Base-by-base conservation (phyloP, 257 asterid genomes). In the Knoxia roxburghii region DNA sequence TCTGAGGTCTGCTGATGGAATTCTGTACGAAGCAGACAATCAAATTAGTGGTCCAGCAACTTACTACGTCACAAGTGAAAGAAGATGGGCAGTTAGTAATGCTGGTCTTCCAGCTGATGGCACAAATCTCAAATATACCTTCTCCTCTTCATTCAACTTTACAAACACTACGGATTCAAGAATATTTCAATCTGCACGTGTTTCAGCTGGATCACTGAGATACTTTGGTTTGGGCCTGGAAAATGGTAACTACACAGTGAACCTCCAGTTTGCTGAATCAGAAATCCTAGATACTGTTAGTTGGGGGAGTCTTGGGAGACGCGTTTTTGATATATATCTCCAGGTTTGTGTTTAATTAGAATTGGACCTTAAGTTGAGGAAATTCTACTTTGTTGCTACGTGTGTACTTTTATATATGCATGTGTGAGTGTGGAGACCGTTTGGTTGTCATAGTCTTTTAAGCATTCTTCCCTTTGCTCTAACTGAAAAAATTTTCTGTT, bases 41-140 rank as follows among this genome's bases (percentile, higher is more conserved):
- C 83, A 64, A 64, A 68, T 80, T 67, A 81, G 84, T 37, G 96
- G 98, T 72, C 95, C 98, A 39, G 85, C 95, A 40, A 73, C 86
- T 49, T 87, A 85, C 71, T 78, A 65, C 58, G 77, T 77, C 72
- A 75, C 82, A 17, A 69, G 72, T 54, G 60, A 80, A 13, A 57
- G 75, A 30, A 82, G 90, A 85, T 91, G 96, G 96, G 93, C 86
- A 66, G 88, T 91, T 59, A 91, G 96, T 68, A 91, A 91, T 82
- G 84, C 65, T 60, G 98, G 98, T 62, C 72, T 82, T 64, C 82
- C 86, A 69, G 40, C 86, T 57, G 89, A 68, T 48, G 81, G 68
- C 78, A 43, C 8, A 3, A 72, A 43, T 72, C 85, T 88, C 30
- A 33, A 53, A 67, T 89, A 78, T 73, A 68, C 6, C 63, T 60